Conservation (phyloP, 179 eudicot genomes). For the Nepenthes alata region DNA sequence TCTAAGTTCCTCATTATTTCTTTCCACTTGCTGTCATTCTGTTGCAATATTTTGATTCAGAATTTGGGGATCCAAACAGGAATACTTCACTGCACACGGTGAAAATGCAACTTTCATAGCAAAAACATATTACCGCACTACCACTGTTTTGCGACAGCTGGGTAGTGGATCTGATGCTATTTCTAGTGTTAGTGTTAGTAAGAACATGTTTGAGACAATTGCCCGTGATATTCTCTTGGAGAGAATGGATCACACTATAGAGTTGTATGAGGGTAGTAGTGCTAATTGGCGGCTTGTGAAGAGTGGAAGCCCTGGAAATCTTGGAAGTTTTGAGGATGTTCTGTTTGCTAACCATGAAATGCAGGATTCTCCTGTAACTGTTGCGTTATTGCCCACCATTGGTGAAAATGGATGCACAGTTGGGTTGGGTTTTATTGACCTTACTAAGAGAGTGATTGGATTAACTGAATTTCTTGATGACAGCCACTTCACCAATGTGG, state of each 20-base stretch:
- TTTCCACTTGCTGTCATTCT: background rate
- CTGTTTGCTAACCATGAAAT: slow-evolving; percentile 91
- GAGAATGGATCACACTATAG: slow-evolving; percentile 86
- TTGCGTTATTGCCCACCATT: slow-evolving; percentile 53
- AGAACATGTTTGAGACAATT: slow-evolving; percentile 83
- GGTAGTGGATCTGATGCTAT: slow-evolving; percentile 68
- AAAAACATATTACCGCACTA: slow-evolving; percentile 79
- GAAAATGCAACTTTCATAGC: slow-evolving; percentile 86
- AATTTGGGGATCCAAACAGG: slow-evolving; percentile 31
- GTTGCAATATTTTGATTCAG: slow-evolving; percentile 9
- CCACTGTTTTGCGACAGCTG: slow-evolving; percentile 72
- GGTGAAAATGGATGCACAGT: slow-evolving; percentile 62
- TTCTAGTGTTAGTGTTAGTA: slow-evolving; percentile 80
- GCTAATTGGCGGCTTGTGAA: slow-evolving; percentile 75
- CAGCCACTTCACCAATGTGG: slow-evolving; percentile 80
- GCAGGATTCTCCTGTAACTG: slow-evolving; percentile 88
- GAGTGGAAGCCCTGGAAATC: slow-evolving; percentile 90
- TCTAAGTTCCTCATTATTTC: background rate
- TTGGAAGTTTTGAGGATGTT: slow-evolving; percentile 84
- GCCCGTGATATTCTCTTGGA: slow-evolving; percentile 76
- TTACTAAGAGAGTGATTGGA: slow-evolving; percentile 55
- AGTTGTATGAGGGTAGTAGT: slow-evolving; percentile 86
- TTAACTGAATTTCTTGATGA: slow-evolving; percentile 76
- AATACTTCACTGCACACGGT: slow-evolving; percentile 83
- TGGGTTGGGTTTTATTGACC: slow-evolving; percentile 72